Base-by-base conservation (phyloP, 2,329 filamentous ascomycete genomes). In the Fusarium citri region DNA sequence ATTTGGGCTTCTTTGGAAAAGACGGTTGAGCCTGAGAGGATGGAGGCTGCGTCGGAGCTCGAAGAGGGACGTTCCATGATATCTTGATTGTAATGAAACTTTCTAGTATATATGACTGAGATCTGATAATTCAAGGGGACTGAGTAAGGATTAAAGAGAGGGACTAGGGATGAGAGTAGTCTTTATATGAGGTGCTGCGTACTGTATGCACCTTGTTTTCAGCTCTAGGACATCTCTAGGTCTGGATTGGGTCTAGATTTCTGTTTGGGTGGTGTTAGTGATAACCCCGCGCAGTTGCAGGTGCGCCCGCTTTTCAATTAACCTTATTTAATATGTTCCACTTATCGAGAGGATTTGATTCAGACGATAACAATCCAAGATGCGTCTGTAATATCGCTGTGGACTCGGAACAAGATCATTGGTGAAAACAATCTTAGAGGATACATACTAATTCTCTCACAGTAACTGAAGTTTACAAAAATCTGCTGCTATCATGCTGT, bases 11-110 rank as follows among this genome's bases (percentile, higher is more conserved):
- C 71, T 67, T 79, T 77, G 67, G 65, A 77, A 70, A 71, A 72
- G 65, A 66, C 62, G 55, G 76, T 76, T 46, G 76, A 75, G 55
- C 72, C 77, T 31, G 78, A 78, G 71, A 74, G 67, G 47, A 74
- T 69, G 30, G 78, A 76, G 49, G 76, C 72, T n/a, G 77, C 68
- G 67, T 78, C 74, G 64, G 75, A 76, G 69, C 71, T 73, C 53
- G 69, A 73, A 51, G 70, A 74, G 26, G 68, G 59, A 59, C 72
- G 61, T 2, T 56, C 43, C 42, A 55, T 73, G 57, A 51, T 75
- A 69, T 68, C 34, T 78, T 73, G 18, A 15, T 34, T 42, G 10
- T 51, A 20, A 54, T 23, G n/a, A 43, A 9, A 12, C 10, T 26
- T 14, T 10, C 3, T 16, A 11, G 8, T n/a, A 26, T 10, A 14